Percentiles rank a stretch among this genome's conserved stretches.
phyloP scores from a whole-genome alignment of 2,329 filamentous ascomycete genomes.

The Colletotrichum musicola region DNA sequence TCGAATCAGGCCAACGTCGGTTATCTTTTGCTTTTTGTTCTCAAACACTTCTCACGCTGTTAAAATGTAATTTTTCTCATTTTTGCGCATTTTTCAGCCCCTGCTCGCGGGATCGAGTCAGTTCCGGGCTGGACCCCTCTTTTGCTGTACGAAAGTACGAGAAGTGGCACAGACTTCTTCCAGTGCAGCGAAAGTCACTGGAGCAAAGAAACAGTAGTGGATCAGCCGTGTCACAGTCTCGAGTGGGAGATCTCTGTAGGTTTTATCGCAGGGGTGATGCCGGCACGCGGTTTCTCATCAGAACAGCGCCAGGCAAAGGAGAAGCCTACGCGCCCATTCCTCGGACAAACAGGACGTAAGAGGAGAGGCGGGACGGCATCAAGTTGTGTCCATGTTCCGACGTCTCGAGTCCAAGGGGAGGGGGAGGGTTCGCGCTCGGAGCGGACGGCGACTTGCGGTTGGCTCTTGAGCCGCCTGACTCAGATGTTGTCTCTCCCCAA shows the following conservation, averaged over 20 bases:
- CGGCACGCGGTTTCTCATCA: background rate
- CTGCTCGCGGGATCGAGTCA: no score
- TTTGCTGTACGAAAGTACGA: no score
- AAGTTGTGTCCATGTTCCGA: constrained; percentile 28
- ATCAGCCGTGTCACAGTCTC: constrained; percentile 34
- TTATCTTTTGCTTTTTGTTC: no score
- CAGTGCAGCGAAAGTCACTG: background rate
- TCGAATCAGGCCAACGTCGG: no score
- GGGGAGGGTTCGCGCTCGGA: constrained; percentile 4
- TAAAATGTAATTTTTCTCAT: no score
- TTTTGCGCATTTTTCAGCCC: no score
- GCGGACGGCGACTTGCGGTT: constrained; percentile 3
- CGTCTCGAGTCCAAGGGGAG: constrained; percentile 27
- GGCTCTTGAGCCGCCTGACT: constrained; percentile 23
- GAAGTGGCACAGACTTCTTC: background rate
- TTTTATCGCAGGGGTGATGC: background rate
- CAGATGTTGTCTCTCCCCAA: constrained; percentile 5
- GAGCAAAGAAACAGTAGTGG: background rate
- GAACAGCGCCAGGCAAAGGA: background rate
- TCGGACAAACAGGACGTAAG: background rate
- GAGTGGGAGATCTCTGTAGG: constrained; percentile 21
- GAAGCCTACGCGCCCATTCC: background rate
- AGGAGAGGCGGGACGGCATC: constrained; percentile 26
- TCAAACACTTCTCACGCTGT: no score
- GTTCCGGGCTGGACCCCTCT: no score